These are phyloP conservation scores for Osmanthus fragrans DNA, from an alignment of 257 asterid species.

Conservation along the genomic window DNA sequence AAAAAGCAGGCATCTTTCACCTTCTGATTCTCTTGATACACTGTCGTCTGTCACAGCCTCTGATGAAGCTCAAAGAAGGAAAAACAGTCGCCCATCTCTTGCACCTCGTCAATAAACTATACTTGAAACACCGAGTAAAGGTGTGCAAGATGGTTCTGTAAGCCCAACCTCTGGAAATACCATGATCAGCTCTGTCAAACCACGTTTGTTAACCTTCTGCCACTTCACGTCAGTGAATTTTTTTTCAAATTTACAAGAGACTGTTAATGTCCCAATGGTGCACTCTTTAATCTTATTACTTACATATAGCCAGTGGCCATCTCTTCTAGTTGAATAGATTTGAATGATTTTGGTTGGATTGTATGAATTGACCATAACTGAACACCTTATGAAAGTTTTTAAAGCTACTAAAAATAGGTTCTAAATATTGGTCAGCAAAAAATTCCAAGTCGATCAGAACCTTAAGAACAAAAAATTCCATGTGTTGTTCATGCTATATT, in stretches of 20 bases:
- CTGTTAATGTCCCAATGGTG: neutral
- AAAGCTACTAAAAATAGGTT: neutral
- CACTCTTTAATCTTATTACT: neutral
- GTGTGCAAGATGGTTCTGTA: neutral
- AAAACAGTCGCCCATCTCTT: no score
- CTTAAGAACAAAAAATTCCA: neutral
- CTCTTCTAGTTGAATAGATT: neutral
- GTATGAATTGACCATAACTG: neutral
- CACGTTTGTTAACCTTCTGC: constrained; percentile 18
- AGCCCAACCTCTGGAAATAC: constrained; percentile 36
- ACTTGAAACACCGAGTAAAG: no score
- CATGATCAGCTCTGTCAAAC: constrained; percentile 27
- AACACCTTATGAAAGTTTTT: neutral
- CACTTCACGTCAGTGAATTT: neutral
- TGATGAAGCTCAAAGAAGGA: no score
- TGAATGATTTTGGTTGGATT: neutral
- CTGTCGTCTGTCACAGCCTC: constrained; percentile 11
- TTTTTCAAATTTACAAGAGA: neutral
- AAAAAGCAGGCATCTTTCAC: constrained; percentile 21
- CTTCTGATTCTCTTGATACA: constrained; percentile 21
- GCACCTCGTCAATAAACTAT: constrained; percentile 5
- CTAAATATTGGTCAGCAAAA: neutral
- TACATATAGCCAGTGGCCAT: neutral
- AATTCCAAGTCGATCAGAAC: neutral
- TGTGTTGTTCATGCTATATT: neutral